Evolutionary conservation across 2,329 filamentous ascomycete genomes (phyloP), one percentile per base, ranked within the genome.

Genomic region (Aspergillus thermomutatus): DNA sequence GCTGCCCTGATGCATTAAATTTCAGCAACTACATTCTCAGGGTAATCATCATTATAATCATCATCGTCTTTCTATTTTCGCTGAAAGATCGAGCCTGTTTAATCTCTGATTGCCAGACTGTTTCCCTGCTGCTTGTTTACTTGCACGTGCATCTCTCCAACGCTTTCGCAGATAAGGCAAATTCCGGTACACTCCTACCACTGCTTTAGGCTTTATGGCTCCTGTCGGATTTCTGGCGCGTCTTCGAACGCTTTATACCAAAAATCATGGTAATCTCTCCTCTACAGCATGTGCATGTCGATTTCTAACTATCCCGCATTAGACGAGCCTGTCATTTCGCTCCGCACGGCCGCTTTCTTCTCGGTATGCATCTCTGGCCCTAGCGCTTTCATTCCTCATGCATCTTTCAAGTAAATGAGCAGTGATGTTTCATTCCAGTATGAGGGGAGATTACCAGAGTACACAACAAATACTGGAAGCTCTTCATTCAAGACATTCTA

Each of bases 301-400:
- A 10, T 40, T 23, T 56, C 56, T 65, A 49, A 65, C 49, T 23
- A 34, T 53, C 45, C 28, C 50, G 23, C 7, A 49, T 50, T 52
- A 76, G 73, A 72, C 60, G 66, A 74, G 52, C 73, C 74, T 26
- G 66, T 70, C 54, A 68, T 77, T 55, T 74, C 73, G 54, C 63
- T 67, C 53, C 60, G 68, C 26, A 69, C 70, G 25, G 72, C 75
- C 52, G 68, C 70, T 54, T 52, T 73, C 37, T 65, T 76, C 45
- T 78, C 75, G 60, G 75, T 78, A 72, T 56, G 72, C 64, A 51
- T 52, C 48, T 43, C 40, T 55, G 52, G 52, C 54, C 51, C 48
- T 46, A 55, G 55, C 54, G 52, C 46, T 54, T 14, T 23, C 43
- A 46, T 23, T 17, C 43, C 43, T 37, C 11, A 2, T 46, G 23